A percentile compares a stretch with the other conserved stretches of the same genome.
Conservation (phyloP, 306 rosid species). For the Cicer yamashitae region DNA sequence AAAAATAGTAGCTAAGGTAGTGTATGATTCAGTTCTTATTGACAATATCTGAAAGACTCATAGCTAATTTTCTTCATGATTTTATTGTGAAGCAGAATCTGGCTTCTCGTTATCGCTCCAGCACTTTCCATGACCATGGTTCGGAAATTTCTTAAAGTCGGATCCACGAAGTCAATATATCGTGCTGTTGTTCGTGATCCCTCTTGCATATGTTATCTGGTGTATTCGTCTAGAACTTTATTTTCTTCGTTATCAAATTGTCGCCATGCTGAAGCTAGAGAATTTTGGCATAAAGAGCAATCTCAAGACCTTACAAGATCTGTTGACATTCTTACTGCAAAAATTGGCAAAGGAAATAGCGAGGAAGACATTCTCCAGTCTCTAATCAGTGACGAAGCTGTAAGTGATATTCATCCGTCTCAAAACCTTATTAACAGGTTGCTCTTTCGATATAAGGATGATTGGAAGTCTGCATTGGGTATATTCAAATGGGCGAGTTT, state of each 20-base stretch:
- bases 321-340: conserved; percentile 61
- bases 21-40: conserved; percentile 4
- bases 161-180: conserved; percentile 41
- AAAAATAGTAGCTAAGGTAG: background rate
- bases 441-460: conserved; percentile 74
- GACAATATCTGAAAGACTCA: background rate
- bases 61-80: conserved; percentile 19
- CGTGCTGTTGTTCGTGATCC: conserved; percentile 36
- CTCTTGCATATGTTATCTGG: conserved; percentile 23
- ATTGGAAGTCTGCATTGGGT: conserved; percentile 88
- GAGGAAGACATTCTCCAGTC: conserved; percentile 63
- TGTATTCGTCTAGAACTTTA: conserved; percentile 30
- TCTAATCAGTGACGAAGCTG: conserved; percentile 57
- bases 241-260: conserved; percentile 39
- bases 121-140: conserved; percentile 15
- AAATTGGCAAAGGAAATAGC: conserved; percentile 53
- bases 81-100: conserved; percentile 34
- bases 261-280: conserved; percentile 34
- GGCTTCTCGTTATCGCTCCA: background rate
- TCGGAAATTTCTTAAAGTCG: conserved; percentile 16
- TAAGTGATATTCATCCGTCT: conserved; percentile 53
- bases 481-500: conserved; percentile 78
- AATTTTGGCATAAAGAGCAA: conserved; percentile 39
- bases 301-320: conserved; percentile 43
- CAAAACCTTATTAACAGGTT: conserved; percentile 52